These are phyloP conservation scores for Aspergillus awamori DNA, from an alignment of 2,329 filamentous ascomycete genomes.

Conservation along the genomic window DNA sequence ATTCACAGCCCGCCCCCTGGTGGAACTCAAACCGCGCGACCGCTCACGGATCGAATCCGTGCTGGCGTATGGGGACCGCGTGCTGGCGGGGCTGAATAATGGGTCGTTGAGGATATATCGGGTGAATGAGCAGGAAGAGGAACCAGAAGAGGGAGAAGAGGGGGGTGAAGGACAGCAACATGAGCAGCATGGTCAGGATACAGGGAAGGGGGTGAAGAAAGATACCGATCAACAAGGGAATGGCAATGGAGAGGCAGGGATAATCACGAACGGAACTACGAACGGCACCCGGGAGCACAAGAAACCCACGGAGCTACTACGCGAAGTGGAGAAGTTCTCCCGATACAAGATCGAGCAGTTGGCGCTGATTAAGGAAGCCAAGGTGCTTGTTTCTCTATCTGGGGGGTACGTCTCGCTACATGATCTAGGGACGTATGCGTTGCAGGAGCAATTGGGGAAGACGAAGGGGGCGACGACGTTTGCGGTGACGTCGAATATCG, in stretches of 20 bases:
- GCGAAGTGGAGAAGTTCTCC: conserved; percentile 94
- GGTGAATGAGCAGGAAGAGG: conserved; percentile 66
- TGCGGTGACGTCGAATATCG: conserved; percentile 92
- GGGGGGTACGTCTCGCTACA: conserved; percentile 88
- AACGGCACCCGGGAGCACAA: conserved; percentile 37
- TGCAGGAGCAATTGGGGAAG: conserved; percentile 76
- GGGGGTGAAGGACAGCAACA: background rate
- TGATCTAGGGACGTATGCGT: conserved; percentile 80
- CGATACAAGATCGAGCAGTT: conserved; percentile 88
- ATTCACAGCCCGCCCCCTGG: conserved; percentile 92
- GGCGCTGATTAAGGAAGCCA: conserved; percentile 92
- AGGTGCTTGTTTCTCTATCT: conserved; percentile 85
- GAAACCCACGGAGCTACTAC: conserved; percentile 74
- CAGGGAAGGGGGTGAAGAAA: background rate
- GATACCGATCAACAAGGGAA: conserved; percentile 8
- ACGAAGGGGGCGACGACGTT: conserved; percentile 90
- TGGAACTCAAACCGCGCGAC: conserved; percentile 94
- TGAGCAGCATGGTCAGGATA: background rate
- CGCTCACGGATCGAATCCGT: conserved; percentile 97
- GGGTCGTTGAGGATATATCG: conserved; percentile 89
- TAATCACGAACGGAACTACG: background rate
- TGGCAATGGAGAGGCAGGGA: background rate
- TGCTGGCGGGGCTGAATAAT: conserved; percentile 89
- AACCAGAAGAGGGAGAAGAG: conserved; percentile 40
- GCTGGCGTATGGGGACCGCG: conserved; percentile 85